Evolutionary conservation across 495 filamentous ascomycete species (phyloP), one percentile per base, ranked within the genome.

Genomic region (Penicillium subrubescens): DNA sequence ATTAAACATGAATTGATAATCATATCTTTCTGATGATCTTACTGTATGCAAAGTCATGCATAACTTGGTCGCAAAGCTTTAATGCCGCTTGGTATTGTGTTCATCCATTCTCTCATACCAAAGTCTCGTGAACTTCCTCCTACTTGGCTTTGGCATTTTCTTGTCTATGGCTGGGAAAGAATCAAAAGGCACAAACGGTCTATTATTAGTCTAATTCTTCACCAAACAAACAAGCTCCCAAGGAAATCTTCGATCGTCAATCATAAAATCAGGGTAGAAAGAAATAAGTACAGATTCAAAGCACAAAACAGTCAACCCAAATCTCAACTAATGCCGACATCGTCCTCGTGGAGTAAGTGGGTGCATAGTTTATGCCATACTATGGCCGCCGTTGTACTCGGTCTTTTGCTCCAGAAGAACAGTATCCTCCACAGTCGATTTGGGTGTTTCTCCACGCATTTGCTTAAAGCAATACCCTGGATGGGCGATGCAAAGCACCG

Each of bases 281-380:
- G 17, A 19, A 2, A 21, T 8, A 19, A 21, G 41, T 19, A 19
- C 43, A 19, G n/a, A 48, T 8, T 19, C 6, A 48, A 23, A 8
- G 0, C 19, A 23, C 8, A 21, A 21, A 48, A 23, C 2, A 1
- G 35, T 33, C 31, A 31, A 31, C 29, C 29, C 29, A 31, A 31
- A 31, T n/a, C n/a, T n/a, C n/a, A n/a, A n/a, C n/a, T n/a, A n/a
- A n/a, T n/a, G n/a, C n/a, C n/a, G n/a, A n/a, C n/a, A n/a, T n/a
- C n/a, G n/a, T n/a, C n/a, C n/a, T n/a, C n/a, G n/a, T n/a, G n/a
- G n/a, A n/a, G n/a, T n/a, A n/a, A n/a, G n/a, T n/a, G n/a, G n/a
- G n/a, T n/a, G n/a, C n/a, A n/a, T n/a, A n/a, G n/a, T n/a, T n/a
- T 48, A 48, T 48, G 43, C 43, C 43, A 48, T 48, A 23, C 43